Conservation (phyloP, 805 yeast species). For the Lipomyces anomalus region DNA sequence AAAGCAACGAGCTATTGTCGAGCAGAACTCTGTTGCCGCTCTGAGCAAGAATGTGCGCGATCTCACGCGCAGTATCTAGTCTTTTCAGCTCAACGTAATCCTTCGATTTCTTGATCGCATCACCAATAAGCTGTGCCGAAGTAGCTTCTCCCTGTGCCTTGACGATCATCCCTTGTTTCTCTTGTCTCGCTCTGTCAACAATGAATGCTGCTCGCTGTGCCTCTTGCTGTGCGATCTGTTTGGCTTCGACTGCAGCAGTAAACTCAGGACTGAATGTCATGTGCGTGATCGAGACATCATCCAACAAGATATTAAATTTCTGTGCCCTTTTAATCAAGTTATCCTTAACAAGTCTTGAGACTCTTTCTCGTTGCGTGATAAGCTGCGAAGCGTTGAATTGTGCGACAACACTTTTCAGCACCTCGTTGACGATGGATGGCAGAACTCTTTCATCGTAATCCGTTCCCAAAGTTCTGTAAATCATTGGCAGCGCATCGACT, state of each 20-base stretch:
- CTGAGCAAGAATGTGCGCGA: conserved; percentile 73
- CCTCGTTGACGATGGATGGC: conserved; percentile 98
- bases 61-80: conserved; percentile 94
- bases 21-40: conserved; percentile 90
- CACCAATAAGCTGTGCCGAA: conserved; percentile 97
- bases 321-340: conserved; percentile 85
- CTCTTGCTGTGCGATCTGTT: conserved; percentile 98
- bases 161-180: conserved; percentile 93
- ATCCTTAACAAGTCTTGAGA: conserved; percentile 84
- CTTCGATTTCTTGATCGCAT: conserved; percentile 91
- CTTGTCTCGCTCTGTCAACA: conserved; percentile 95
- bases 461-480: conserved; percentile 85
- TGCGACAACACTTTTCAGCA: conserved; percentile 91
- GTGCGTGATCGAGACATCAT: conserved; percentile 92
- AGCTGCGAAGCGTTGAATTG: conserved; percentile 97
- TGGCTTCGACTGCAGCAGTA: conserved; percentile 95
- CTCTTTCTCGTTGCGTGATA: conserved; percentile 98
- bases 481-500: conserved; percentile 66
- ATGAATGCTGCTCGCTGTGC: conserved; percentile 97
- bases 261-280: conserved; percentile 98
- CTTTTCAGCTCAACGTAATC: conserved; percentile 96
- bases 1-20: conserved; percentile 85
- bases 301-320: conserved; percentile 78
- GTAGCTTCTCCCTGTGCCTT: conserved; percentile 98
- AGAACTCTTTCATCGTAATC: conserved; percentile 96